These are phyloP conservation scores for Stipa capillata DNA, from an alignment of 176 grass and related monocot genomes.

Conservation along the genomic window DNA sequence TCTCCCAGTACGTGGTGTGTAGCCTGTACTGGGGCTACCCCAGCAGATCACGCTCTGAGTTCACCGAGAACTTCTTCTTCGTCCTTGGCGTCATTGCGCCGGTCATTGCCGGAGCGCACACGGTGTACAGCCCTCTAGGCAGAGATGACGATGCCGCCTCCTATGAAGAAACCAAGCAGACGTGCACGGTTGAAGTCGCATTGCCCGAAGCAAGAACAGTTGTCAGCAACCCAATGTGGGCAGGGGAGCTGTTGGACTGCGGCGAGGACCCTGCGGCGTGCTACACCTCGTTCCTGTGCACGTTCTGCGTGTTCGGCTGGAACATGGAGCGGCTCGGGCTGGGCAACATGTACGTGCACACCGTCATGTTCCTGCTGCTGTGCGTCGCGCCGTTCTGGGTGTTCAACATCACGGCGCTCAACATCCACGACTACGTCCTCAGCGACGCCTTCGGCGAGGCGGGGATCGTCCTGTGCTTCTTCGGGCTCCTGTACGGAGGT, in stretches of 20 bases:
- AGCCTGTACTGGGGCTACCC: conserved; percentile 63
- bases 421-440: conserved; percentile 52
- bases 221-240: conserved; percentile 48
- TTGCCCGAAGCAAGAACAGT: conserved; percentile 26
- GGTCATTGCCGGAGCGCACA: conserved; percentile 42
- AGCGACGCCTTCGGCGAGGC: conserved; percentile 37
- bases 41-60: conserved; percentile 42
- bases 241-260: conserved; percentile 54
- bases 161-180: conserved; percentile 31
- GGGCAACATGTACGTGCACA: conserved; percentile 91
- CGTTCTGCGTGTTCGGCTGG: conserved; percentile 91
- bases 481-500: conserved; percentile 78
- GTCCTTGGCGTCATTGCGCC: conserved; percentile 41
- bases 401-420: conserved; percentile 76
- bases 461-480: conserved; percentile 54
- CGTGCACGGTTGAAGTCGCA: neutral
- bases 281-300: conserved; percentile 66
- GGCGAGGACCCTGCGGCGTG: conserved; percentile 47
- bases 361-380: conserved; percentile 63
- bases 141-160: conserved; percentile 24
- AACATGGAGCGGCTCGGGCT: conserved; percentile 93
- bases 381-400: conserved; percentile 85
- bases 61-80: conserved; percentile 59
- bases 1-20: conserved; percentile 57
- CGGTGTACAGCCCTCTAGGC: conserved; percentile 68